Percentiles rank a stretch among this genome's conserved stretches.
Evolutionary conservation across 495 filamentous ascomycete genomes (phyloP).

Genomic region (Ascodesmis nigricans): DNA sequence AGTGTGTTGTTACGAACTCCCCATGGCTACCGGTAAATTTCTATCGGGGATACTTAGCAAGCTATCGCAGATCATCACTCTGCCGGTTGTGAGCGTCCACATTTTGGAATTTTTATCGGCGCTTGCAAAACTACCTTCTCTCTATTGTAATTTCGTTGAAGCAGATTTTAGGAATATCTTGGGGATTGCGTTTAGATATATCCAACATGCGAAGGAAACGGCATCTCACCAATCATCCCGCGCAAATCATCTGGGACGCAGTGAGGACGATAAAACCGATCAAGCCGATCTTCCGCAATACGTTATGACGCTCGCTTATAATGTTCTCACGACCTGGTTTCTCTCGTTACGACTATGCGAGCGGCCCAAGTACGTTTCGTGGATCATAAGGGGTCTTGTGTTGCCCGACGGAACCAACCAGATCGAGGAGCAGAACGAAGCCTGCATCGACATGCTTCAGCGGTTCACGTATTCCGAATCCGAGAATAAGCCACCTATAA

Average conservation of each 20-base stretch:
- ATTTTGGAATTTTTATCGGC: conserved; percentile 82
- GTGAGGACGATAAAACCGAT: conserved; percentile 21
- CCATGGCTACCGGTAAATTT: conserved; percentile 56
- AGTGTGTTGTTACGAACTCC: conserved; percentile 83
- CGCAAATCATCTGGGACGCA: conserved; percentile 6
- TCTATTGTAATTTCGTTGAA: conserved; percentile 69
- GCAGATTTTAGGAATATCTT: conserved; percentile 83
- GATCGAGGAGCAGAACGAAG: conserved; percentile 78
- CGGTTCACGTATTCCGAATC: conserved; percentile 69
- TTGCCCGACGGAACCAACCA: conserved; percentile 44
- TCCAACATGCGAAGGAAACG: conserved; percentile 47
- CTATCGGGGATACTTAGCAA: conserved; percentile 65
- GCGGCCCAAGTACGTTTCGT: conserved; percentile 59
- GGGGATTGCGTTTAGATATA: conserved; percentile 77
- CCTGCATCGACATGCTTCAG: conserved; percentile 93
- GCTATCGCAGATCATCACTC: conserved; percentile 88
- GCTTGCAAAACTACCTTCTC: conserved; percentile 59
- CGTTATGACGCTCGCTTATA: conserved; percentile 75
- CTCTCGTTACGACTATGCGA: conserved; percentile 65
- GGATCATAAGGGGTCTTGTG: conserved; percentile 77
- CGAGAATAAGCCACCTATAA: conserved; percentile 25
- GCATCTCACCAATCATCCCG: conserved; percentile 9
- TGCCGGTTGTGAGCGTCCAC: conserved; percentile 72
- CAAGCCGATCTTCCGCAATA: conserved; percentile 56
- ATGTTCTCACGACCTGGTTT: conserved; percentile 95